These are phyloP conservation scores for Pseudonectria foliicola DNA, from an alignment of 2,329 filamentous ascomycete genomes.

Conservation along the genomic window DNA sequence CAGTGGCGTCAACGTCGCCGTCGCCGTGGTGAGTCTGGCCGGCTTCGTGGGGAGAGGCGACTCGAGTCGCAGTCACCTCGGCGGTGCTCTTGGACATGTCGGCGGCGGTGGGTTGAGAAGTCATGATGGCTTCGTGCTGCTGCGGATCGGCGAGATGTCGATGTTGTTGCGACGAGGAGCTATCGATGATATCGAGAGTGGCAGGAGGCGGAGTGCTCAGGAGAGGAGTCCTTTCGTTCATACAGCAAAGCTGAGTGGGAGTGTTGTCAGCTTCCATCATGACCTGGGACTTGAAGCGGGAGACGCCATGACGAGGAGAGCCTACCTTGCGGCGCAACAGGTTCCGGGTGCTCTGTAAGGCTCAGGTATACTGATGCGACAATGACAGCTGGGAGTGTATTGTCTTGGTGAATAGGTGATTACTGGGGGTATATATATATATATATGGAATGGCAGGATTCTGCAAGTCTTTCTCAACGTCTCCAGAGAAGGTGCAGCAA, in stretches of 20 bases:
- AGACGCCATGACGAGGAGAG: too few species aligned
- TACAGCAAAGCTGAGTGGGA: conserved; percentile 1
- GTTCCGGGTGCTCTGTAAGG: too few species aligned
- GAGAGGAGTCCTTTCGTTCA: conserved; percentile 10
- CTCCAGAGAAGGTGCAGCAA: conserved; percentile 41
- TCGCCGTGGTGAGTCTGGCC: too few species aligned
- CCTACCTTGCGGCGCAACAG: conserved; percentile 6
- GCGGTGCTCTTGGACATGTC: conserved; percentile 17
- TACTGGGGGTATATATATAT: too few species aligned
- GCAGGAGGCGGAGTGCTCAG: conserved; percentile 4
- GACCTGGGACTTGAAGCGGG: background rate
- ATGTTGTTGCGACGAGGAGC: conserved; percentile 2
- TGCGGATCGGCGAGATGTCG: too few species aligned
- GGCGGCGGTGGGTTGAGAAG: conserved; percentile 4
- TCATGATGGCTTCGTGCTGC: conserved; percentile 7
- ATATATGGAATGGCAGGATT: conserved; percentile 1
- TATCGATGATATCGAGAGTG: background rate
- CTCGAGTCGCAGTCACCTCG: conserved; percentile 9
- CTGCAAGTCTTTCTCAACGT: conserved; percentile 48
- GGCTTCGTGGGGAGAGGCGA: conserved; percentile 4
- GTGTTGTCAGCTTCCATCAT: background rate
- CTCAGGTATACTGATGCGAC: too few species aligned
- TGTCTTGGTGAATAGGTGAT: conserved; percentile 8
- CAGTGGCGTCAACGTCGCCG: conserved; percentile 26
- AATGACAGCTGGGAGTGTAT: too few species aligned